Evolutionary conservation across 768 basidiomycete genomes (phyloP), one percentile per base, ranked within the genome.

Genomic region (Macrocybe gigantea): DNA sequence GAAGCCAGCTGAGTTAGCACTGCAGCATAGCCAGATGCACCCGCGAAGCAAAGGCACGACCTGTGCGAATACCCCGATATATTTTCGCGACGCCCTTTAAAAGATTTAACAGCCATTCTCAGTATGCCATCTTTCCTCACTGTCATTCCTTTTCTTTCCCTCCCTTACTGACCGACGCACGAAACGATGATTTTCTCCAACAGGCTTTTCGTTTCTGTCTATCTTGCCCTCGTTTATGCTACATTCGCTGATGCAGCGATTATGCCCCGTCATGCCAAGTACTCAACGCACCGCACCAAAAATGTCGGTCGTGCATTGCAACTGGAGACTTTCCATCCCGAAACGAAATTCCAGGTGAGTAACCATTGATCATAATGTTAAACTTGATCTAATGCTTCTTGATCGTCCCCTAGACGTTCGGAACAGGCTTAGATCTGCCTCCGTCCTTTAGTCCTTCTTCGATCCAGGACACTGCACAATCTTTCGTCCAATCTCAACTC

Each of bases 251-350:
- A 40, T 1, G 67, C 67, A 32, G 64, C 64, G 6, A 67, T 66
- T 3, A 65, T 59, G 61, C 65, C 65, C n/a, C 33, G 52, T 11
- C 53, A 60, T 36, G 48, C 53, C 6, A 58, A 56, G 51, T 65
- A 67, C 45, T 51, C 59, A 1, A 65, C 67, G 3, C 64, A 66
- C 45, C 62, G 62, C 36, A 46, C 54, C 30, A 61, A 61, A 7
- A 48, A 57, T 34, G 52, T 69, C 39, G 60, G 63, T 15, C 52
- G 47, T 7, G 58, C 45, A 7, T 46, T 65, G 37, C 47, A 51
- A 38, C 46, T 64, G 13, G 55, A 58, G 42, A 47, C 61, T 42
- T 64, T 56, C 51, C 58, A 64, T 38, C 62, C 62, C 33, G 56
- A 52, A 22, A 50, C 54, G n/a, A 54, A 53, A 8, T 60, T 53